Base-by-base conservation (phyloP, 2,329 filamentous ascomycete genomes). In the Trichothecium roseum region DNA sequence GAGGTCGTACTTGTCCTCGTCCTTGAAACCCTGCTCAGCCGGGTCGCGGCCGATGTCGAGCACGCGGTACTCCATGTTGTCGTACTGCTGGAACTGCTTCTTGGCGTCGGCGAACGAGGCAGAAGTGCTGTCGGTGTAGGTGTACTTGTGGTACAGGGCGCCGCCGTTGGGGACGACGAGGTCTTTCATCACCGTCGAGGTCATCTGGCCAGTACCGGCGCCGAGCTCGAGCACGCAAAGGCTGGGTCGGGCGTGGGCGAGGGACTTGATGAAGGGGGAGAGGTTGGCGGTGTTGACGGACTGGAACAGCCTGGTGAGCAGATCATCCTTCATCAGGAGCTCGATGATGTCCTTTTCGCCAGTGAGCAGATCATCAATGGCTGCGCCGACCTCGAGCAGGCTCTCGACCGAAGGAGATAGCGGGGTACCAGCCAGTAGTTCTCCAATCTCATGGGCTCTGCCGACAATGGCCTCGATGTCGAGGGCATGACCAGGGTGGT, bases 221-320 rank as follows among this genome's bases (percentile, higher is more conserved):
- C 61, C 63, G 13, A 66, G 48, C 37, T 66, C 63, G 1, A 66
- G 46, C 28, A 65, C 50, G 4, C 52, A 47, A 8, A 63, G 44
- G 9, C 45, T 43, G 4, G 47, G 45, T 4, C 45, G 48, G 2
- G 43, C 50, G 45, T 49, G 27, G 36, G 46, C 32, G 28, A 54
- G 17, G 37, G 47, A 20, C 40, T 45, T 26, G 37, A 45, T 29
- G 31, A 40, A 48, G 20, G 18, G 14, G 8, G 35, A 43, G 13
- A 43, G 38, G 16, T 52, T 45, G 3, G 42, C 46, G 37, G 46
- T 46, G 29, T 46, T 46, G 16, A 41, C 40, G 30, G 37, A 46
- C 30, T 52, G 41, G 33, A 50, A 50, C 6, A 59, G 39, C 36
- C 54, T 45, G 2, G 47, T 43, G 10, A 61, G 43, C 4, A 54